A percentile compares a stretch with the other conserved stretches of the same genome.
Conservation (phyloP, 345 rosid species). For the Aurinia saxatilis region DNA sequence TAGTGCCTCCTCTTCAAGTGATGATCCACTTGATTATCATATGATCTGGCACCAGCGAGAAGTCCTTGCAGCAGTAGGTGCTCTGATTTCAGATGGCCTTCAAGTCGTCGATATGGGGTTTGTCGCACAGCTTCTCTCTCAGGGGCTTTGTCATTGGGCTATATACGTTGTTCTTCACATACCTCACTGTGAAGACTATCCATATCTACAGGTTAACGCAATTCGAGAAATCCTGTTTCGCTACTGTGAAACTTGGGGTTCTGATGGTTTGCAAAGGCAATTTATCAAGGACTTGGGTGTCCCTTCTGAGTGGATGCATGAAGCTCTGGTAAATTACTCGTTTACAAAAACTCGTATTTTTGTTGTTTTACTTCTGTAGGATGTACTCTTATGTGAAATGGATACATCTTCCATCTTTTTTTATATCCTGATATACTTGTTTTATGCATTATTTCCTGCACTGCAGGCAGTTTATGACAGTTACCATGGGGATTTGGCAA, state of each 20-base stretch:
- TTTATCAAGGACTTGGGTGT: conserved; percentile 72
- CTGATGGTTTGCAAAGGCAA: conserved; percentile 58
- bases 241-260: conserved; percentile 85
- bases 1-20: conserved; percentile 78
- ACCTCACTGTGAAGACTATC: conserved; percentile 62
- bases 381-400: background rate
- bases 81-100: conserved; percentile 72
- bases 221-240: conserved; percentile 87
- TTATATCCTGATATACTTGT: background rate
- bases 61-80: conserved; percentile 70
- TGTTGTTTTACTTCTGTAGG: no score
- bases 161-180: conserved; percentile 89
- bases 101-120: conserved; percentile 89
- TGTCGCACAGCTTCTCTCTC: conserved; percentile 73
- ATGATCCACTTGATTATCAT: conserved; percentile 96
- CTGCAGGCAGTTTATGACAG: conserved; percentile 70
- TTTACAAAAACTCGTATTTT: background rate
- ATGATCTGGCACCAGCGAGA: conserved; percentile 97
- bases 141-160: conserved; percentile 91
- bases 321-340: conserved; percentile 64
- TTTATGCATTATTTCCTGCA: background rate
- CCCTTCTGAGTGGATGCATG: conserved; percentile 85
- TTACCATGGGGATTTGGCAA: conserved; percentile 55
- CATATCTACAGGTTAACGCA: conserved; percentile 59
- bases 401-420: background rate